Evolutionary conservation across 257 asterid genomes (phyloP).

Genomic region (Solanum bukasovii): DNA sequence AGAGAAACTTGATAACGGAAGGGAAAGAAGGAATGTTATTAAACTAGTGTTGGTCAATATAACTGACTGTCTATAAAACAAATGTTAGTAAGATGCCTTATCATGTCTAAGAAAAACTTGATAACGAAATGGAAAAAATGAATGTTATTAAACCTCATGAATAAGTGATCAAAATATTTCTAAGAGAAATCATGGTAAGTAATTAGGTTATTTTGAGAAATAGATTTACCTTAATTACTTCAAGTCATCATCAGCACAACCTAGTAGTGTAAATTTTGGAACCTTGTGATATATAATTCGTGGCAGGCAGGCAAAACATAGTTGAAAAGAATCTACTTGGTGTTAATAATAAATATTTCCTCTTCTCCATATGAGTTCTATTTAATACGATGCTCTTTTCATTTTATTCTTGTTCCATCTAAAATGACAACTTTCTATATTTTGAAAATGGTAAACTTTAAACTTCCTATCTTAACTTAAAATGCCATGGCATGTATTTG

Average conservation of each 20-base stretch:
- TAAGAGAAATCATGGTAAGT: neutral
- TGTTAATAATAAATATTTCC: neutral
- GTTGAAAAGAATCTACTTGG: neutral
- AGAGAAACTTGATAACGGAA: neutral
- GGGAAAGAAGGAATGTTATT: neutral
- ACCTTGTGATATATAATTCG: neutral
- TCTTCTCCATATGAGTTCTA: neutral
- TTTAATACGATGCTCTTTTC: neutral
- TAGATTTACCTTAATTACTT: neutral
- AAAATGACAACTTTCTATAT: neutral
- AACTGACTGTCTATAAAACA: neutral
- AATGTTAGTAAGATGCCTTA: neutral
- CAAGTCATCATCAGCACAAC: neutral
- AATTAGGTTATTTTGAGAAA: neutral
- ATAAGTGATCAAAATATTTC: neutral
- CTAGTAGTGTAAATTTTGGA: neutral
- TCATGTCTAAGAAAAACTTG: neutral
- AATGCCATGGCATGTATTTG: neutral
- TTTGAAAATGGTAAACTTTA: neutral
- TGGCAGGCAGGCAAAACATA: neutral
- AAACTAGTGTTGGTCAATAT: neutral
- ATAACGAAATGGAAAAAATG: neutral
- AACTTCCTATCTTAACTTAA: neutral
- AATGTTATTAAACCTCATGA: neutral
- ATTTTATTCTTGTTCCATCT: neutral